These are phyloP conservation scores for Neocucurbitaria cava DNA, from an alignment of 2,329 filamentous ascomycete species.

Conservation along the genomic window DNA sequence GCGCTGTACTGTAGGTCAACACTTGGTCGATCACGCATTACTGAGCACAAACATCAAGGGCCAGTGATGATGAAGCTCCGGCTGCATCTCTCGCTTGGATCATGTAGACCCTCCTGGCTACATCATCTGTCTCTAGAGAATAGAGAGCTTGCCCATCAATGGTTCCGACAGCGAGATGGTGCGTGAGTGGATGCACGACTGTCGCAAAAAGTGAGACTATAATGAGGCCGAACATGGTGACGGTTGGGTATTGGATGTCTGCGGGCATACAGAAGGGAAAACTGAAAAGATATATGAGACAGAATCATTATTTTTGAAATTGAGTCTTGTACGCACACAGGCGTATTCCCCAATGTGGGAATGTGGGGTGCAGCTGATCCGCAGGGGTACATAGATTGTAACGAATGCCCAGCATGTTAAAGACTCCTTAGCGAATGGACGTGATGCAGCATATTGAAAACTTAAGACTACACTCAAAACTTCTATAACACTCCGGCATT, in stretches of 20 bases:
- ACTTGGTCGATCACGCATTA: background rate
- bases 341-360: background rate
- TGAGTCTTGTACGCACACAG: background rate
- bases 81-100: slow-evolving; percentile 19
- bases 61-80: slow-evolving; percentile 23
- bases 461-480: background rate
- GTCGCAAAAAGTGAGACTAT: slow-evolving; percentile 8
- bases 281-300: background rate
- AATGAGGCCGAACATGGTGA: slow-evolving; percentile 15
- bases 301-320: background rate
- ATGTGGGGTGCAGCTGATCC: slow-evolving; percentile 24
- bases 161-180: slow-evolving; percentile 30
- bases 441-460: slow-evolving; percentile 6
- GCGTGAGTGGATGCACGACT: slow-evolving; percentile 12
- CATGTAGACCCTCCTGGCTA: slow-evolving; percentile 9
- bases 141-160: slow-evolving; percentile 19
- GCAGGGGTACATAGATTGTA: slow-evolving; percentile 2
- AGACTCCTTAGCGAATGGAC: slow-evolving; percentile 13
- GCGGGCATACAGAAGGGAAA: background rate
- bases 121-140: slow-evolving; percentile 23
- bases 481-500: background rate
- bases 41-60: slow-evolving; percentile 22
- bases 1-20: slow-evolving; percentile 11
- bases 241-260: background rate
- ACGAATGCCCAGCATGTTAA: slow-evolving; percentile 16